Evolutionary conservation across 768 basidiomycete genomes (phyloP).

Genomic region (Boletus huronensis): DNA sequence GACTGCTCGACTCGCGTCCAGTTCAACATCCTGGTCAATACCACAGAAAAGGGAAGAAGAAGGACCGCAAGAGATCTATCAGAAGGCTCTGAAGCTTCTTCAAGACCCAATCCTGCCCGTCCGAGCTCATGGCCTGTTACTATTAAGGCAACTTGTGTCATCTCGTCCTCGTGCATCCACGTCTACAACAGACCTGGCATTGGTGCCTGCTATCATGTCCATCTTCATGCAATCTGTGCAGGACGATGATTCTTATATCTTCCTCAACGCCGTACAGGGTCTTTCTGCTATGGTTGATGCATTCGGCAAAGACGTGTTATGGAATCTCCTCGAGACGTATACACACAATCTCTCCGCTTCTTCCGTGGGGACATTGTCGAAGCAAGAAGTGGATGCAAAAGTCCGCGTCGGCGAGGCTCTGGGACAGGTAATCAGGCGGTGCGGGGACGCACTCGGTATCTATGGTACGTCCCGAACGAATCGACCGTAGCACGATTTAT

Average conservation of each 20-base stretch:
- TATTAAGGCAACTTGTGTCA: slow-evolving; percentile 74
- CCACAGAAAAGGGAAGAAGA: slow-evolving; percentile 19
- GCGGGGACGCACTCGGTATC: slow-evolving; percentile 61
- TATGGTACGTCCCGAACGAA: slow-evolving; percentile 52
- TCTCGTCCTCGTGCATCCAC: slow-evolving; percentile 18
- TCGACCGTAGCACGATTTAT: neutral
- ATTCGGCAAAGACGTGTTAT: slow-evolving; percentile 62
- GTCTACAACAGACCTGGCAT: slow-evolving; percentile 47
- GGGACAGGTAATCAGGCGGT: slow-evolving; percentile 67
- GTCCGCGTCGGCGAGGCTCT: slow-evolving; percentile 85
- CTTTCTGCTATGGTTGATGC: slow-evolving; percentile 80
- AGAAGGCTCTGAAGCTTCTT: slow-evolving; percentile 80
- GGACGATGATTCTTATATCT: slow-evolving; percentile 95
- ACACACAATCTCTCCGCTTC: slow-evolving; percentile 47
- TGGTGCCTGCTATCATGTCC: slow-evolving; percentile 80
- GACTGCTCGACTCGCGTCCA: slow-evolving; percentile 71
- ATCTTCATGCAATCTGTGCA: slow-evolving; percentile 83
- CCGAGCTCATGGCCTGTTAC: slow-evolving; percentile 84
- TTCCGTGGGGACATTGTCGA: slow-evolving; percentile 36
- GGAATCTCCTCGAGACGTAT: slow-evolving; percentile 66
- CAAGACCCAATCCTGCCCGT: slow-evolving; percentile 93
- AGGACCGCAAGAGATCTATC: slow-evolving; percentile 64
- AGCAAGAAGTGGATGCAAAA: slow-evolving; percentile 67
- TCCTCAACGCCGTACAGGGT: slow-evolving; percentile 88
- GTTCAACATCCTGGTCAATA: slow-evolving; percentile 36